Percentiles rank a stretch among this genome's conserved stretches.
Evolutionary conservation across 495 filamentous ascomycete genomes (phyloP).

Genomic region (Collariella sp.): DNA sequence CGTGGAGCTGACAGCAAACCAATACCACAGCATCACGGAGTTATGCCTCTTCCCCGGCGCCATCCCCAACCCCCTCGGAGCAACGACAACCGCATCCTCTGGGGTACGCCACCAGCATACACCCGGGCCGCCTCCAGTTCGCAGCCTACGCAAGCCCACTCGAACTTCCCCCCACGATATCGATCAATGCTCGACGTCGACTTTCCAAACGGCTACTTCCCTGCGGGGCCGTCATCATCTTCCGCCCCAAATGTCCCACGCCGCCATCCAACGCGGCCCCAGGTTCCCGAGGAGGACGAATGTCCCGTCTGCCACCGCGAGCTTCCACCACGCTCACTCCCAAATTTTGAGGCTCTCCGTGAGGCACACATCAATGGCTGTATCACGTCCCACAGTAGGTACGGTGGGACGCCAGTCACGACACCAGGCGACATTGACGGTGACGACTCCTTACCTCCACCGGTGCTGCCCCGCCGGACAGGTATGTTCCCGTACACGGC

Average conservation of each 20-base stretch:
- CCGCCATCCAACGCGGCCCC: conserved; percentile 21
- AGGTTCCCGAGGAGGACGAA: conserved; percentile 71
- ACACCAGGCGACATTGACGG: neutral
- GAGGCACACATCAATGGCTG: conserved; percentile 73
- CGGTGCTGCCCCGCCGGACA: conserved; percentile 31
- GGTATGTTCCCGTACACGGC: conserved; percentile 60
- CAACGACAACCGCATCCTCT: conserved; percentile 27
- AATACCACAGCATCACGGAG: conserved; percentile 14
- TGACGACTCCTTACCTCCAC: conserved; percentile 18
- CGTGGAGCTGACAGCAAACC: neutral
- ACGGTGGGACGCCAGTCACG: conserved; percentile 16
- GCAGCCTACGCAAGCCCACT: conserved; percentile 16
- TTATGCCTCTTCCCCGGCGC: conserved; percentile 14
- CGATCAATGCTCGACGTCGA: conserved; percentile 22
- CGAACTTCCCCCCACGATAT: conserved; percentile 14
- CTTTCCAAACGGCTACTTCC: conserved; percentile 7
- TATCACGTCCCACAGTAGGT: conserved; percentile 49
- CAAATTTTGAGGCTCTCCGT: conserved; percentile 53
- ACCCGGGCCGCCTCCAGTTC: conserved; percentile 26
- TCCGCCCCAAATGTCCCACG: conserved; percentile 20
- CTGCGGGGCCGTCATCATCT: conserved; percentile 14
- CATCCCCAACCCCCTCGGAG: conserved; percentile 13
- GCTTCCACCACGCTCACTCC: conserved; percentile 56
- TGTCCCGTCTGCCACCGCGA: conserved; percentile 80
- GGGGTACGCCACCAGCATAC: conserved; percentile 32